Evolutionary conservation across 306 rosid genomes (phyloP).

Genomic region (Gastrolobium bilobum): DNA sequence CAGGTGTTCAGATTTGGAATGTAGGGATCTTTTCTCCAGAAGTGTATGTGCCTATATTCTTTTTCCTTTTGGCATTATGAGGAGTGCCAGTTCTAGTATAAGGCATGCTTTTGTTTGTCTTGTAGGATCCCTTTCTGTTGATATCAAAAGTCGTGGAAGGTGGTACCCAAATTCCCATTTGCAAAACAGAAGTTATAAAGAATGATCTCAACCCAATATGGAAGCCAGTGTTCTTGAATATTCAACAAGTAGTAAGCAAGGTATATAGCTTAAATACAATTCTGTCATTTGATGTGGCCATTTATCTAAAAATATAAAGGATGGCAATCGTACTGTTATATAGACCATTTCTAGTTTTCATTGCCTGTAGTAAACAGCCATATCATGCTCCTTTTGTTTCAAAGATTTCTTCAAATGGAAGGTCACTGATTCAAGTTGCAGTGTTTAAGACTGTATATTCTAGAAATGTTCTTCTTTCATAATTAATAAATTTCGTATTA

Average conservation of each 20-base stretch:
- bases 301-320: neutral
- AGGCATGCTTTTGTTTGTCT: slow-evolving; percentile 37
- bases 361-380: slow-evolving; percentile 29
- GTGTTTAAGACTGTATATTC: slow-evolving; percentile 7
- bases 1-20: slow-evolving; percentile 81
- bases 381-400: neutral
- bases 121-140: slow-evolving; percentile 81
- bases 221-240: slow-evolving; percentile 74
- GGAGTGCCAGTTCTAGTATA: slow-evolving; percentile 24
- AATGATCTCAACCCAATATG: slow-evolving; percentile 78
- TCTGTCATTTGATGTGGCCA: neutral
- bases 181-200: slow-evolving; percentile 84
- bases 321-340: slow-evolving; percentile 15
- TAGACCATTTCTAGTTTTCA: slow-evolving; percentile 23
- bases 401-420: slow-evolving; percentile 15
- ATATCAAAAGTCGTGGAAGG: slow-evolving; percentile 69
- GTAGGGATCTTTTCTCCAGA: slow-evolving; percentile 82
- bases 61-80: slow-evolving; percentile 30
- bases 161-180: slow-evolving; percentile 69
- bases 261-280: slow-evolving; percentile 49
- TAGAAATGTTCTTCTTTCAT: slow-evolving; percentile 24
- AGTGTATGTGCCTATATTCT: slow-evolving; percentile 63
- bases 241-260: slow-evolving; percentile 90
- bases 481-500: slow-evolving; percentile 5
- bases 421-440: neutral